Percentiles rank a stretch among this genome's conserved stretches.
Evolutionary conservation across 768 basidiomycete genomes (phyloP).

Genomic region (Calocybe cyanea): DNA sequence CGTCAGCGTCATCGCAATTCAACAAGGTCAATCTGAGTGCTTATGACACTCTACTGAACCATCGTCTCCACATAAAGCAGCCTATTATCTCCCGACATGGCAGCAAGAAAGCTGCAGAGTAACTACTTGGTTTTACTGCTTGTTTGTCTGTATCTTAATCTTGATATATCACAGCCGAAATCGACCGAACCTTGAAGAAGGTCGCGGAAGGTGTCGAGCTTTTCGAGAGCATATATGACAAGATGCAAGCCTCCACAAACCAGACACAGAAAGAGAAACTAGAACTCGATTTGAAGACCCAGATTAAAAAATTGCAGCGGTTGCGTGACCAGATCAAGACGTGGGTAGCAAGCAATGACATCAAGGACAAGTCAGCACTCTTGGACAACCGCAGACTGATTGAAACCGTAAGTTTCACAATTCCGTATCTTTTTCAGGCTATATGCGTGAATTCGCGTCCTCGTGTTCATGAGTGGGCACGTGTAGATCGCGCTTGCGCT

Average conservation of each 20-base stretch:
- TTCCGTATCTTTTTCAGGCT: conserved; percentile 15
- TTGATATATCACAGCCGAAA: conserved; percentile 67
- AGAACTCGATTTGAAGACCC: conserved; percentile 60
- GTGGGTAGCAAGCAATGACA: conserved; percentile 96
- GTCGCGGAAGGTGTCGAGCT: conserved; percentile 93
- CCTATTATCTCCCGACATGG: conserved; percentile 52
- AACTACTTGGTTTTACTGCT: conserved; percentile 10
- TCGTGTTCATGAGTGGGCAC: conserved; percentile 13
- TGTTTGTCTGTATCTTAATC: neutral
- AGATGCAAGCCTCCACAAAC: conserved; percentile 95
- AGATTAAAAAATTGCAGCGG: conserved; percentile 98
- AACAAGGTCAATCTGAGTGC: conserved; percentile 24
- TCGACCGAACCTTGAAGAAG: conserved; percentile 97
- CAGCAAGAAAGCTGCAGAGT: conserved; percentile 90
- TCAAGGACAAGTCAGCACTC: conserved; percentile 94
- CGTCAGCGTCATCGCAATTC: conserved; percentile 19
- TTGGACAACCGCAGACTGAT: conserved; percentile 94
- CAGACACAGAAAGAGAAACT: conserved; percentile 61
- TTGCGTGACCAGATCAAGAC: conserved; percentile 99
- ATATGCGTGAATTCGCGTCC: conserved; percentile 9
- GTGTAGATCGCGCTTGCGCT: conserved; percentile 14
- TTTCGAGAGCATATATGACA: conserved; percentile 95
- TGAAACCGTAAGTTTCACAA: conserved; percentile 74
- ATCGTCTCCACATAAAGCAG: conserved; percentile 9
- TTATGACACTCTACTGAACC: conserved; percentile 6